Evolutionary conservation across 2,329 filamentous ascomycete genomes (phyloP).

Genomic region (Chlorencoelia australis): DNA sequence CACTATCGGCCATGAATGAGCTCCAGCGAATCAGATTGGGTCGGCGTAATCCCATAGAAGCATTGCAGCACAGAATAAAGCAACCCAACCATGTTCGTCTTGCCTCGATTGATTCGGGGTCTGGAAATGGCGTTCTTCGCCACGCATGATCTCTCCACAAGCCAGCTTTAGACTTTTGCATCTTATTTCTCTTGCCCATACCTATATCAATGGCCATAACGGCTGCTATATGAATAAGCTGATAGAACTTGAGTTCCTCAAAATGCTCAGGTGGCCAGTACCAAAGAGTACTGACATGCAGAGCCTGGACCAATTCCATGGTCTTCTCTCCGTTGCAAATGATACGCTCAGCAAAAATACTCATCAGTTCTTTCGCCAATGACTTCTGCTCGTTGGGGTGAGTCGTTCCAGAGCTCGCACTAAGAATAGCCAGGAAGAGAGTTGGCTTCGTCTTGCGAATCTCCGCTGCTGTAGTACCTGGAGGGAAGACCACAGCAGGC

Average conservation of each 20-base stretch:
- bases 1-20: conserved; percentile 35
- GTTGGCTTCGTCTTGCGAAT: conserved; percentile 50
- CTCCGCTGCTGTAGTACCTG: conserved; percentile 41
- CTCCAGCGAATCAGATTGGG: conserved; percentile 36
- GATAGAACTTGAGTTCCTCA: conserved; percentile 38
- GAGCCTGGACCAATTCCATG: conserved; percentile 40
- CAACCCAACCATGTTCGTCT: conserved; percentile 28
- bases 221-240: conserved; percentile 41
- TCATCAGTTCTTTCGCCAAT: conserved; percentile 39
- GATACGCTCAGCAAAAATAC: conserved; percentile 37
- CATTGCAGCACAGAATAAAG: conserved; percentile 30
- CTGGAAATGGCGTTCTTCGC: conserved; percentile 31
- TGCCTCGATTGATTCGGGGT: conserved; percentile 26
- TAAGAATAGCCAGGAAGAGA: conserved; percentile 60
- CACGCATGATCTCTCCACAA: conserved; percentile 32
- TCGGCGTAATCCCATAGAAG: conserved; percentile 34
- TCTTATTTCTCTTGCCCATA: conserved; percentile 25
- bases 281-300: conserved; percentile 38
- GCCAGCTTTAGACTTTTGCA: conserved; percentile 27
- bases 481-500: conserved; percentile 51
- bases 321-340: conserved; percentile 40
- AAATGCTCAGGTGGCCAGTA: conserved; percentile 39
- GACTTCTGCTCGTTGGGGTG: conserved; percentile 33
- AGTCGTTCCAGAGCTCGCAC: conserved; percentile 48
- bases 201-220: conserved; percentile 36